These are phyloP conservation scores for Musa acuminata DNA, from an alignment of 176 grass and related monocot species.

Conservation along the genomic window DNA sequence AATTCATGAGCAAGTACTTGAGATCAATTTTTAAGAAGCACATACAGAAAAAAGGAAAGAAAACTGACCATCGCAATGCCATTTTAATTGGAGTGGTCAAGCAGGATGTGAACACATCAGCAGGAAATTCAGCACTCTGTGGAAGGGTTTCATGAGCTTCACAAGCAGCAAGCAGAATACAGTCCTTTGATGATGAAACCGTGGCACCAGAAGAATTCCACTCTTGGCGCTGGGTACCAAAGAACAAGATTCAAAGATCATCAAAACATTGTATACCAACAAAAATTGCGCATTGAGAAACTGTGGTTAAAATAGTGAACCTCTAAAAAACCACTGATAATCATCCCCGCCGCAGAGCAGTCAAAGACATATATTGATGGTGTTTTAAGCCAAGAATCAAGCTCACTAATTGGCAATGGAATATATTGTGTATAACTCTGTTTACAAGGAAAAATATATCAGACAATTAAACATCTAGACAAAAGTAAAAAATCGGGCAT, in stretches of 20 bases:
- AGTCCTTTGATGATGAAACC: conserved; percentile 65
- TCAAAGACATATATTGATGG: conserved; percentile 99
- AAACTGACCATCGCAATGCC: conserved; percentile 75
- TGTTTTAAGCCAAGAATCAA: conserved; percentile 92
- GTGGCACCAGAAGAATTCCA: conserved; percentile 47
- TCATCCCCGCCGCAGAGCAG: conserved; percentile 81
- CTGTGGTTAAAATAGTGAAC: conserved; percentile 24
- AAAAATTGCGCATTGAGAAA: conserved; percentile 12
- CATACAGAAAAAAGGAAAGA: background rate
- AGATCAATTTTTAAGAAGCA: background rate
- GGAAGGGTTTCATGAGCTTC: conserved; percentile 91
- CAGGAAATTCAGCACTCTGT: conserved; percentile 88
- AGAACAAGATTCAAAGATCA: background rate
- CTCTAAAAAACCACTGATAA: conserved; percentile 85
- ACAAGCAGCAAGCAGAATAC: conserved; percentile 95
- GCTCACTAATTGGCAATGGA: conserved; percentile 82
- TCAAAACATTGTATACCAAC: conserved; percentile 26
- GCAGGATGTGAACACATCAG: conserved; percentile 93
- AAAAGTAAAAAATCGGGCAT: background rate
- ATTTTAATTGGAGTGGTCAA: conserved; percentile 98
- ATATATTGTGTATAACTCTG: conserved; percentile 99
- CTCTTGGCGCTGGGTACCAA: conserved; percentile 34
- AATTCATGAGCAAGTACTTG: too few species aligned
- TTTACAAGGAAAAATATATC: conserved; percentile 16
- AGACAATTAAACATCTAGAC: background rate